A percentile compares a stretch with the other conserved stretches of the same genome.
These are phyloP conservation scores for rapeseed (Brassica napus) DNA, from an alignment of 345 rosid species.

Conservation along the genomic window DNA sequence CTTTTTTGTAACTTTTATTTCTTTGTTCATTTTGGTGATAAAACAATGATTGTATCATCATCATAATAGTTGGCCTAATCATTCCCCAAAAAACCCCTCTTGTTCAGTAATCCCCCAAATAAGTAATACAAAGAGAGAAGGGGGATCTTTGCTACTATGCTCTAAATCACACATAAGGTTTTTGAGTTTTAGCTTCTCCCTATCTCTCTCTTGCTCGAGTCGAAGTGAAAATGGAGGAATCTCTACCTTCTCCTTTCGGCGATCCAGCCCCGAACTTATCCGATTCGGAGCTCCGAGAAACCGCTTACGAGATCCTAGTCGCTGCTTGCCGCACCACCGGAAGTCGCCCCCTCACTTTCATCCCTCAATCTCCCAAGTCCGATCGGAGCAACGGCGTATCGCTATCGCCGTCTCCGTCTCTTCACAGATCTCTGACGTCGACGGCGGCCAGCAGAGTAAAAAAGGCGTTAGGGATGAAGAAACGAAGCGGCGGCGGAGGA, in stretches of 20 bases:
- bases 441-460: constrained; percentile 90
- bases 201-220: neutral
- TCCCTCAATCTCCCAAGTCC: constrained; percentile 53
- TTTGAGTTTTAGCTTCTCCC: neutral
- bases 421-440: constrained; percentile 80
- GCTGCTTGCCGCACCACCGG: constrained; percentile 72
- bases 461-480: constrained; percentile 88
- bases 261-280: constrained; percentile 53
- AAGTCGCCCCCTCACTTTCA: constrained; percentile 68
- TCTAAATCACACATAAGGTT: neutral
- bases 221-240: constrained; percentile 37
- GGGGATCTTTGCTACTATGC: neutral
- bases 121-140: neutral
- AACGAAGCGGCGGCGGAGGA: constrained; percentile 35
- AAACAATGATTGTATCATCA: neutral
- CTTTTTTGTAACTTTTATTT: neutral
- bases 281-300: constrained; percentile 76
- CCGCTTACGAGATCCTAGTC: constrained; percentile 91
- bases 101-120: neutral
- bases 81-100: neutral
- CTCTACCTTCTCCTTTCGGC: constrained; percentile 58
- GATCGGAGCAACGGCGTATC: constrained; percentile 31
- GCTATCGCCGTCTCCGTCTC: constrained; percentile 42
- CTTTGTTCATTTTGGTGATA: neutral
- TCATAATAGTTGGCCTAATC: neutral